These are phyloP conservation scores for Mariannaea elegans DNA, from an alignment of 2,329 filamentous ascomycete genomes.

Conservation along the genomic window DNA sequence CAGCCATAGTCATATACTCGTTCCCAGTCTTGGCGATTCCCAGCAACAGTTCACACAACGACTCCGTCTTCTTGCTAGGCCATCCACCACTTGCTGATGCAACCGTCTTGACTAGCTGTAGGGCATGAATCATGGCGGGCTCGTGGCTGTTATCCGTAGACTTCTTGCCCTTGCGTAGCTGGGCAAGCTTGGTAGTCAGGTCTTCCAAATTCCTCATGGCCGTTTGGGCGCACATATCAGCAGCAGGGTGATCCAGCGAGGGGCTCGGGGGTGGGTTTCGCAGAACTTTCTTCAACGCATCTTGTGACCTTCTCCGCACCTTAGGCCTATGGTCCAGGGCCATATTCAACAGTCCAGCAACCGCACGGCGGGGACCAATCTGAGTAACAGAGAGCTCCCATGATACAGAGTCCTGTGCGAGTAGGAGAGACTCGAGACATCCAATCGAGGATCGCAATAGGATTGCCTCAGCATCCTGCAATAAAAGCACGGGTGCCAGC, in stretches of 20 bases:
- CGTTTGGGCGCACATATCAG: conserved; percentile 95
- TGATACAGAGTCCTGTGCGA: conserved; percentile 85
- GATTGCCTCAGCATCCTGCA: conserved; percentile 85
- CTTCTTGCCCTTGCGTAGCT: conserved; percentile 70
- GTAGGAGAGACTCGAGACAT: conserved; percentile 88
- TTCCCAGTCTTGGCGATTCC: conserved; percentile 90
- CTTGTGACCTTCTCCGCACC: conserved; percentile 91
- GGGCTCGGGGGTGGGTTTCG: conserved; percentile 89
- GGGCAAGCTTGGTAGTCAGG: conserved; percentile 69
- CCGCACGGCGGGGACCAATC: conserved; percentile 85
- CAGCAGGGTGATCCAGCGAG: conserved; percentile 90
- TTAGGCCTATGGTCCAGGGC: conserved; percentile 90
- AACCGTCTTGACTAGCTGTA: conserved; percentile 92
- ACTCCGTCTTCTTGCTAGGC: conserved; percentile 96
- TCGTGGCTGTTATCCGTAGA: conserved; percentile 73
- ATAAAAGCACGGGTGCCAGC: conserved; percentile 83
- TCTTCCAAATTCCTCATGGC: conserved; percentile 83
- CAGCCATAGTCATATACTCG: conserved; percentile 94
- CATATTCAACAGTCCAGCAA: conserved; percentile 85
- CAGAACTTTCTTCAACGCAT: conserved; percentile 84
- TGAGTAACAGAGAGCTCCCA: conserved; percentile 89
- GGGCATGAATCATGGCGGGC: conserved; percentile 86
- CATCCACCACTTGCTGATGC: conserved; percentile 89
- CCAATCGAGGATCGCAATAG: conserved; percentile 89
- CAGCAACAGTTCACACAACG: conserved; percentile 87